These are phyloP conservation scores for Hirsutella rhossiliensis DNA, from an alignment of 2,329 filamentous ascomycete species.

Conservation along the genomic window DNA sequence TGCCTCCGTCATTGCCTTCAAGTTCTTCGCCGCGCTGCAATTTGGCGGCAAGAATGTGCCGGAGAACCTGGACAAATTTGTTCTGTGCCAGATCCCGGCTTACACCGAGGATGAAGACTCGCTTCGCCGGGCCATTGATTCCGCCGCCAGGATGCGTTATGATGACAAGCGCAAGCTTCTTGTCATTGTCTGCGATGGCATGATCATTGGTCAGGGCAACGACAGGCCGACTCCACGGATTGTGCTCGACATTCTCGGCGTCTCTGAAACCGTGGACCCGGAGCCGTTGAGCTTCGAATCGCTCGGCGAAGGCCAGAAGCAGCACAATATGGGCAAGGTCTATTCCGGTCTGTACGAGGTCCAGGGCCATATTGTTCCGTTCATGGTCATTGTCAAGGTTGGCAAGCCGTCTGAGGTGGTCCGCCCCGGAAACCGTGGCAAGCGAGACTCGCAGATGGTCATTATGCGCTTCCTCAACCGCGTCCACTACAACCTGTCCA, in stretches of 20 bases:
- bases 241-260: slow-evolving; percentile 91
- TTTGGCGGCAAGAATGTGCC: slow-evolving; percentile 85
- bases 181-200: slow-evolving; percentile 88
- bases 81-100: slow-evolving; percentile 94
- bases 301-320: slow-evolving; percentile 87
- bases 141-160: slow-evolving; percentile 87
- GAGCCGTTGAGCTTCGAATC: slow-evolving; percentile 95
- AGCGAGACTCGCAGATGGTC: slow-evolving; percentile 98
- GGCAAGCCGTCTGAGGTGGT: slow-evolving; percentile 96
- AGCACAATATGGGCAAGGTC: slow-evolving; percentile 99
- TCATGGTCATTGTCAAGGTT: slow-evolving; percentile 92
- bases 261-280: slow-evolving; percentile 85
- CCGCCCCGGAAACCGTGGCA: slow-evolving; percentile 92
- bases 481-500: slow-evolving; percentile 91
- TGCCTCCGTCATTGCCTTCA: slow-evolving; percentile 77
- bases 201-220: slow-evolving; percentile 99
- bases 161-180: slow-evolving; percentile 97
- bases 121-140: slow-evolving; percentile 91
- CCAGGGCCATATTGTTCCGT: slow-evolving; percentile 94
- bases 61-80: slow-evolving; percentile 94
- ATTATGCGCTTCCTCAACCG: slow-evolving; percentile 99
- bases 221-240: slow-evolving; percentile 92
- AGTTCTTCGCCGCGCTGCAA: slow-evolving; percentile 92
- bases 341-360: slow-evolving; percentile 98
- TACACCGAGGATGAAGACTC: slow-evolving; percentile 99